Conservation (phyloP, 495 filamentous ascomycete species). For the Aspergillus bertholletiae region DNA sequence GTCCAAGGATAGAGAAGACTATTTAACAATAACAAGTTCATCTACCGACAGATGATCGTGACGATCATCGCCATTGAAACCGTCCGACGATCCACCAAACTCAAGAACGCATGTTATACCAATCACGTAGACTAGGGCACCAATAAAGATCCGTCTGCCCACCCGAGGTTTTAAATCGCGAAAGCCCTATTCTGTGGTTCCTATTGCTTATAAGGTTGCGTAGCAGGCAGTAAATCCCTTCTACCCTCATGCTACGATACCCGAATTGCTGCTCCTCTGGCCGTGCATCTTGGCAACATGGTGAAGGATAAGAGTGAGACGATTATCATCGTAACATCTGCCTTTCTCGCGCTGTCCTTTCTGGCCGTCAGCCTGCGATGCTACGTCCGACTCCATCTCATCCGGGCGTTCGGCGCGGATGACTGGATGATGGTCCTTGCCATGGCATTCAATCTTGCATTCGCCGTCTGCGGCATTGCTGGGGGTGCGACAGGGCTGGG, state of each 20-base stretch:
- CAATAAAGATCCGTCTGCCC: background rate
- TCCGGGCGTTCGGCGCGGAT: background rate
- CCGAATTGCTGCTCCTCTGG: background rate
- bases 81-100: background rate
- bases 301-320: background rate
- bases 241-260: background rate
- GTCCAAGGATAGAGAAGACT: background rate
- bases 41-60: background rate
- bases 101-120: background rate
- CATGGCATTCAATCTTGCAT: background rate
- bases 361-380: background rate
- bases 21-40: background rate
- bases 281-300: background rate
- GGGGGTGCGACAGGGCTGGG: background rate
- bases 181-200: background rate
- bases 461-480: background rate
- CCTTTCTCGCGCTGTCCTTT: background rate
- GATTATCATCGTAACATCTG: background rate
- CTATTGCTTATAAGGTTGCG: background rate
- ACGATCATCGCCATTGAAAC: background rate
- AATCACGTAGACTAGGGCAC: background rate
- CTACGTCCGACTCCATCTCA: background rate
- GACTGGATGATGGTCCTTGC: constrained; percentile 1
- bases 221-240: background rate
- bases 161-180: background rate